Conservation (phyloP, 2,329 filamentous ascomycete species). For the Cryphonectria parasitica region DNA sequence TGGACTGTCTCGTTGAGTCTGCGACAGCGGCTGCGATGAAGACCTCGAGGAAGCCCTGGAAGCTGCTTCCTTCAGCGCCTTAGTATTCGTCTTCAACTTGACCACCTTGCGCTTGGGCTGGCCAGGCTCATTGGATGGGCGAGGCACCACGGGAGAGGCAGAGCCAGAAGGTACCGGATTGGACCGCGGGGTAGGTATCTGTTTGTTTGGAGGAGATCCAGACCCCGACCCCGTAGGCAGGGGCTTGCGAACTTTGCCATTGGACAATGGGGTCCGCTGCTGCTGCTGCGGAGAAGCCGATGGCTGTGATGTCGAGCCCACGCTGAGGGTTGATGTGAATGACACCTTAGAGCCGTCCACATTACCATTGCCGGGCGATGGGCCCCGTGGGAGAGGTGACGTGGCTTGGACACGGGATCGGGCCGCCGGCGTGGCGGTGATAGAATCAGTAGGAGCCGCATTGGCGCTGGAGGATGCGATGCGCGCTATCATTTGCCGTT, state of each 20-base stretch:
- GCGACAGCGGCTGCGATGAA: conserved; percentile 3
- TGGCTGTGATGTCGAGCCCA: conserved; percentile 18
- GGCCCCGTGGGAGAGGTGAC: conserved; percentile 21
- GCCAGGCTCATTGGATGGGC: conserved; percentile 11
- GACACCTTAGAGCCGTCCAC: conserved; percentile 16
- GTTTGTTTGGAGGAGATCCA: conserved; percentile 19
- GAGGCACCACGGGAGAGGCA: conserved; percentile 11
- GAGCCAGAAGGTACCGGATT: not conserved
- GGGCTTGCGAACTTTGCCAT: conserved; percentile 27
- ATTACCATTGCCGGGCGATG: conserved; percentile 14
- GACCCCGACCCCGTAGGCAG: conserved; percentile 22
- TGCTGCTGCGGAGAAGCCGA: conserved; percentile 12
- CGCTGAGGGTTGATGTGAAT: conserved; percentile 22
- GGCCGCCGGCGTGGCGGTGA: conserved; percentile 24
- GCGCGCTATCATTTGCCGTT: conserved; percentile 18
- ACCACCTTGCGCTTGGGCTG: conserved; percentile 22
- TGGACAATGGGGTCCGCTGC: conserved; percentile 24
- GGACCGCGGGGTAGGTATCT: conserved; percentile 10
- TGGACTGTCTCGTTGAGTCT: conserved; percentile 6
- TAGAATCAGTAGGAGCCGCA: conserved; percentile 19
- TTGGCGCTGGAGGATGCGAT: conserved; percentile 12
- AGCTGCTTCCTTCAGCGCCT: conserved; percentile 2
- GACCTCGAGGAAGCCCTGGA: not conserved
- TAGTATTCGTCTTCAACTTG: conserved; percentile 26
- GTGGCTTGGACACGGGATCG: conserved; percentile 21